phyloP scores from a whole-genome alignment of 768 basidiomycete genomes.

The Paxillus ammoniavirescens region DNA sequence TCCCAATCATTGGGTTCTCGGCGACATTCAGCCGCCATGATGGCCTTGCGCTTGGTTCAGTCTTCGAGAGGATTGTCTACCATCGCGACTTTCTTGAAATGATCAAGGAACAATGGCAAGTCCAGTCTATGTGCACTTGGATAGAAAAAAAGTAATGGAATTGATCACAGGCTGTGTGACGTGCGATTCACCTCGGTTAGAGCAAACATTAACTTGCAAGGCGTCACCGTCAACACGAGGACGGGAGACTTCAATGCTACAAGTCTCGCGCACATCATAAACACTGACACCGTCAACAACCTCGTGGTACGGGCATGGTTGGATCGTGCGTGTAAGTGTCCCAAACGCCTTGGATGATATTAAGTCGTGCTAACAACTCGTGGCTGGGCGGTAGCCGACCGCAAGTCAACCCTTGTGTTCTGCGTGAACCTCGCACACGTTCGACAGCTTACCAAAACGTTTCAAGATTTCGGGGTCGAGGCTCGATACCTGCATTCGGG shows the following conservation, averaged over 20 bases:
- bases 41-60: slow-evolving; percentile 80
- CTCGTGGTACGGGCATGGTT: slow-evolving; percentile 83
- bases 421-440: slow-evolving; percentile 87
- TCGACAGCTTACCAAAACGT: slow-evolving; percentile 64
- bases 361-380: slow-evolving; percentile 1
- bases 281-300: slow-evolving; percentile 73
- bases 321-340: slow-evolving; percentile 69
- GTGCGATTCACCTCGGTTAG: slow-evolving; percentile 83
- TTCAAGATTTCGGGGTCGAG: slow-evolving; percentile 75
- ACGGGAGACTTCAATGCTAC: slow-evolving; percentile 83
- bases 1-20: slow-evolving; percentile 91
- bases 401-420: slow-evolving; percentile 91
- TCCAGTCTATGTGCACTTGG: neutral
- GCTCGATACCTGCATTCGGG: slow-evolving; percentile 76
- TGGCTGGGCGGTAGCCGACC: slow-evolving; percentile 37
- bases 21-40: slow-evolving; percentile 95
- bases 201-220: slow-evolving; percentile 66
- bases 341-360: slow-evolving; percentile 1
- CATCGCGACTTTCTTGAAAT: slow-evolving; percentile 89
- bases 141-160: neutral
- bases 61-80: slow-evolving; percentile 91
- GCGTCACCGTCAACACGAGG: slow-evolving; percentile 61
- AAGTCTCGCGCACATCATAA: slow-evolving; percentile 78
- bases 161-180: slow-evolving; percentile 65
- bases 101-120: slow-evolving; percentile 88